Base-by-base conservation (phyloP, 306 rosid genomes). In the Parietaria judaica region DNA sequence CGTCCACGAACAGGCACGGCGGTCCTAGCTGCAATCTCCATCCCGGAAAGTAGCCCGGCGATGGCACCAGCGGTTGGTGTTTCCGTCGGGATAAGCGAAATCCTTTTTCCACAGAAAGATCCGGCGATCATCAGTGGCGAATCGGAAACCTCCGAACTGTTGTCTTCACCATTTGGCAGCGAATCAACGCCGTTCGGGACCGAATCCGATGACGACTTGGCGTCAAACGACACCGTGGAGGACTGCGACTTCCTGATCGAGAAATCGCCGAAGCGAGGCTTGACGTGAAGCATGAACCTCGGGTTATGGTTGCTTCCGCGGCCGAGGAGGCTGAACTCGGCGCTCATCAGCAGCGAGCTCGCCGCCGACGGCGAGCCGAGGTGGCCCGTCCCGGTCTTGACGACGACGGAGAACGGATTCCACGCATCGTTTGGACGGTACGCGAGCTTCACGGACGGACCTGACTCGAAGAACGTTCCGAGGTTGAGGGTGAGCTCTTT, bases 261-360 rank as follows among this genome's bases (percentile, higher is more conserved):
- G 76, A 88, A 92, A 68, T 92, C 98, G 6, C 98, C 98, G 31
- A 86, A 76, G 1, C 66, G 74, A 3, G 98, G 98, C 60, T 88
- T 88, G 68, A 92, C 81, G 57, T 92, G 90, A 43, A 92, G 95
- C 96, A 86, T 88, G 72, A 92, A 92, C 54, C 72, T 51, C 3
- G 96, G 96, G 47, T 65, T 78, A 49, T 11, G 53, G 53, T 49
- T 49, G 6, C n/a, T n/a, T 7, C 78, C 83, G 14, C 66, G 65
- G 51, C 45, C 61, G 36, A 86, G 70, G n/a, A 88, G 38, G 58
- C 74, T 82, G 82, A 88, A 88, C 45, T 92, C 86, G 34, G 95
- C 89, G 68, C 86, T 84, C 94, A 88, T 86, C 16, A 80, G 54
- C 94, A 88, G 81, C 35, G 98, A 72, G 58, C 82, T 82, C 8